Evolutionary conservation across 345 rosid species (phyloP).

Genomic region (Populus deltoides): DNA sequence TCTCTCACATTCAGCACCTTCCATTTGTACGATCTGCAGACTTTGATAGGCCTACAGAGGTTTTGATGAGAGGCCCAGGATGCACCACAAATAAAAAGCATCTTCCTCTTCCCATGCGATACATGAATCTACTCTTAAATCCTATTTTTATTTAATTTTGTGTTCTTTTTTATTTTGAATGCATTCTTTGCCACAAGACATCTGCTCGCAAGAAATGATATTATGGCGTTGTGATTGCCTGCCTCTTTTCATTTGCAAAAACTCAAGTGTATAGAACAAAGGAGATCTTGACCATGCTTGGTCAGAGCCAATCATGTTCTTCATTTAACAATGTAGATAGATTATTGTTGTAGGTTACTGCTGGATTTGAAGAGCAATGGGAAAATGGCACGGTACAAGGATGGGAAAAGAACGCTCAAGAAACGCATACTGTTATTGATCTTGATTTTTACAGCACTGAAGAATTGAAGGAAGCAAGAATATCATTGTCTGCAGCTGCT

Average conservation of each 20-base stretch:
- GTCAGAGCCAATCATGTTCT: background rate
- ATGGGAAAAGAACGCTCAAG: conserved; percentile 58
- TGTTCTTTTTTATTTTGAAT: background rate
- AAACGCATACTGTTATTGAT: conserved; percentile 59
- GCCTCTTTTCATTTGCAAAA: background rate
- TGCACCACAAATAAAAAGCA: no score
- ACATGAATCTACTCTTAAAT: no score
- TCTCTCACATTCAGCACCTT: background rate
- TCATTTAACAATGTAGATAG: background rate
- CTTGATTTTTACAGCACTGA: conserved; percentile 92
- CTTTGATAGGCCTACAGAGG: background rate
- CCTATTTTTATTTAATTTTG: no score
- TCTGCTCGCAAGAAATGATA: background rate
- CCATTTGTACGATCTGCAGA: background rate
- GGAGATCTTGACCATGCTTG: background rate
- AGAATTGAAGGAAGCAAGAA: conserved; percentile 74
- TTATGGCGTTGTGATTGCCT: background rate
- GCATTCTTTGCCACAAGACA: background rate
- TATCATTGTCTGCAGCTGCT: conserved; percentile 2
- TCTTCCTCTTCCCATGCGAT: no score
- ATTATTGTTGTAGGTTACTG: conserved; percentile 45
- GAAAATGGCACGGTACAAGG: conserved; percentile 47
- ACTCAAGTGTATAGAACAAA: background rate
- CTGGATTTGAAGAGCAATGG: conserved; percentile 85
- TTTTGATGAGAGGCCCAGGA: background rate